These are phyloP conservation scores for Phytophthora citricola DNA, from an alignment of 352 stramenopile species.

Conservation along the genomic window DNA sequence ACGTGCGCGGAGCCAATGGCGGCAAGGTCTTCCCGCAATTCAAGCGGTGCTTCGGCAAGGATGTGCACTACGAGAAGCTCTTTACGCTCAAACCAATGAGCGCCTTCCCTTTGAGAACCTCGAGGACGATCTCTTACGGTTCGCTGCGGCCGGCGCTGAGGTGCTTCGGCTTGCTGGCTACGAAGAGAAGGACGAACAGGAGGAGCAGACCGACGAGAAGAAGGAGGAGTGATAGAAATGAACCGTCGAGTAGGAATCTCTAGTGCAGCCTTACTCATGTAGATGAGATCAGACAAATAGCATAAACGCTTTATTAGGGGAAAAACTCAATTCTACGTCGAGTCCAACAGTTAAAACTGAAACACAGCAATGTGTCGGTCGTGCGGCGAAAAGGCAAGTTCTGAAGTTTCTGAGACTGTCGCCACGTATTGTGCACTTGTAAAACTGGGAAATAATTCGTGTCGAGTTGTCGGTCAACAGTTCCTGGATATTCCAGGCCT, in stretches of 20 bases:
- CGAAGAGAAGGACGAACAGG: slow-evolving; percentile 27
- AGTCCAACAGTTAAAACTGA: slow-evolving; percentile 2
- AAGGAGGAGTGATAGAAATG: slow-evolving; percentile 20
- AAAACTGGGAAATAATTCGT: slow-evolving; percentile 26
- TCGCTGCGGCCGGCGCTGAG: slow-evolving; percentile 48
- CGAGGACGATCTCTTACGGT: slow-evolving; percentile 58
- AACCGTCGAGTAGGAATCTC: slow-evolving; percentile 17
- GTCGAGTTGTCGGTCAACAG: slow-evolving; percentile 22
- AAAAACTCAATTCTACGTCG: slow-evolving; percentile 3
- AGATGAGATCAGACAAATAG: slow-evolving; percentile 27
- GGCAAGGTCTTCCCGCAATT: slow-evolving; percentile 76
- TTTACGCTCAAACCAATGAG: slow-evolving; percentile 74
- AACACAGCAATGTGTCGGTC: not conserved
- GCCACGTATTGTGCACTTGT: slow-evolving; percentile 19
- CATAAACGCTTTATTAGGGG: slow-evolving; percentile 32
- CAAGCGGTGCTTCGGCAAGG: slow-evolving; percentile 73
- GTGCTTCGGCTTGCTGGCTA: slow-evolving; percentile 33
- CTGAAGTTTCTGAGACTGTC: slow-evolving; percentile 14
- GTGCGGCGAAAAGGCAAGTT: not conserved
- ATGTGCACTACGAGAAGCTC: slow-evolving; percentile 70
- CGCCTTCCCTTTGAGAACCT: slow-evolving; percentile 71
- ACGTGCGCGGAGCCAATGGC: slow-evolving; percentile 68
- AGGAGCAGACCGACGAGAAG: slow-evolving; percentile 19
- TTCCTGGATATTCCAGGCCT: slow-evolving; percentile 20
- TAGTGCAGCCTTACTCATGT: slow-evolving; percentile 25